Evolutionary conservation across 176 grass and related monocot genomes (phyloP), one percentile per base, ranked within the genome.

Genomic region (Juncus inflexus): DNA sequence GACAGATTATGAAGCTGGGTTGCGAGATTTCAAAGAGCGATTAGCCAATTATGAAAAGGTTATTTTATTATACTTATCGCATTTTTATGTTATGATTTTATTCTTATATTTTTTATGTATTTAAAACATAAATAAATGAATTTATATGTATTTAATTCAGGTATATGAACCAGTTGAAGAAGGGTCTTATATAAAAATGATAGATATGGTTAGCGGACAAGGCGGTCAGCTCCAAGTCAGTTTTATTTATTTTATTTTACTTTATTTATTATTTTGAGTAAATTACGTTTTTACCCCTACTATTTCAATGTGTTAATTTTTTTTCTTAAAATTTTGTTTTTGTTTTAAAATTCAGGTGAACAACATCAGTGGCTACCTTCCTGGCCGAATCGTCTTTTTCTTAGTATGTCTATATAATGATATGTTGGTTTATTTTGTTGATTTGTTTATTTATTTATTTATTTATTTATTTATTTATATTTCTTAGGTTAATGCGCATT

Each of bases 121-220:
- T 12, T 5, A 58, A 56, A 39, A 58, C 37, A 58, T 45, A 28
- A 28, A 28, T 28, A 28, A 28, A 35, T 58, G 54, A 7, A 13
- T 58, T 3, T 55, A 58, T 70, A 10, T 43, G 7, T 9, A 10
- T 58, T 77, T 42, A 15, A 28, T 80, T 40, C 56, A 97, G 94
- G 88, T 80, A 9, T 97, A 97, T 3, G 88, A 97, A 67, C 85
- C 88, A 52, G 94, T 97, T 35, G 69, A 86, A 42, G 94, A 97
- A 79, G 94, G 94, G 37, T 97, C 94, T 40, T 97, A 97, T 66
- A 92, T 97, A 60, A 97, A 97, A 97, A 97, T 97, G 88, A 97
- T 97, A 65, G 94, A 97, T 76, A 97, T 92, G 88, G 80, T 84
- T 74, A 92, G 76, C 71, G 94, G 94, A 55, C 77, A 91, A 65